phyloP scores from a whole-genome alignment of 2,329 filamentous ascomycete genomes.

The Ceratocystis harringtonii region DNA sequence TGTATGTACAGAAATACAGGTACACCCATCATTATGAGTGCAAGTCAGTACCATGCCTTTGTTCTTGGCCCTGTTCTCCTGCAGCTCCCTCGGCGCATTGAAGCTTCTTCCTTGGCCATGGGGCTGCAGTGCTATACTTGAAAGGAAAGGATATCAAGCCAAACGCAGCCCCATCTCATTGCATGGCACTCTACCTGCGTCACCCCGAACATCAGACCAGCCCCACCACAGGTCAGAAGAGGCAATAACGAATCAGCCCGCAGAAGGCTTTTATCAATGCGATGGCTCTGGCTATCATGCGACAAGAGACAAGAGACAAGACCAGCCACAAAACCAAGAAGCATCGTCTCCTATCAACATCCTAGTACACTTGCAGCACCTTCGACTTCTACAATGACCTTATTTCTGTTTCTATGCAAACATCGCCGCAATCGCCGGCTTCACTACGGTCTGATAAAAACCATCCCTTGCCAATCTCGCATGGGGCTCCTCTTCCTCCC shows the following conservation, averaged over 20 bases:
- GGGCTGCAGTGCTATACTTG: neutral
- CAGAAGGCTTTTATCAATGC: neutral
- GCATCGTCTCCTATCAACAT: too few relatives aligned
- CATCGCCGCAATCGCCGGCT: neutral
- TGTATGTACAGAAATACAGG: neutral
- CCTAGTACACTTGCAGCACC: neutral
- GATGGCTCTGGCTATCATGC: neutral
- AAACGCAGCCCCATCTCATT: neutral
- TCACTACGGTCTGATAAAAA: neutral
- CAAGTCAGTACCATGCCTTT: too few relatives aligned
- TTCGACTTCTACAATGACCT: neutral
- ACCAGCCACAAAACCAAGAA: neutral
- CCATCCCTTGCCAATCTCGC: neutral
- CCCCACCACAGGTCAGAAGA: neutral
- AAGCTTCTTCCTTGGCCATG: neutral
- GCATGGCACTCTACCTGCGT: slow-evolving; percentile 28
- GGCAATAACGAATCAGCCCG: neutral
- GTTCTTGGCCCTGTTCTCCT: too few relatives aligned
- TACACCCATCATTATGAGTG: too few relatives aligned
- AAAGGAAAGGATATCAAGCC: neutral
- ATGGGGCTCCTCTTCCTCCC: neutral
- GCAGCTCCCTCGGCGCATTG: neutral
- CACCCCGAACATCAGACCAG: slow-evolving; percentile 1
- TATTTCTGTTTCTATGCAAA: neutral
- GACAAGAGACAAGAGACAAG: neutral